phyloP scores from a whole-genome alignment of 345 rosid genomes.

The Eucalyptus grandis region DNA sequence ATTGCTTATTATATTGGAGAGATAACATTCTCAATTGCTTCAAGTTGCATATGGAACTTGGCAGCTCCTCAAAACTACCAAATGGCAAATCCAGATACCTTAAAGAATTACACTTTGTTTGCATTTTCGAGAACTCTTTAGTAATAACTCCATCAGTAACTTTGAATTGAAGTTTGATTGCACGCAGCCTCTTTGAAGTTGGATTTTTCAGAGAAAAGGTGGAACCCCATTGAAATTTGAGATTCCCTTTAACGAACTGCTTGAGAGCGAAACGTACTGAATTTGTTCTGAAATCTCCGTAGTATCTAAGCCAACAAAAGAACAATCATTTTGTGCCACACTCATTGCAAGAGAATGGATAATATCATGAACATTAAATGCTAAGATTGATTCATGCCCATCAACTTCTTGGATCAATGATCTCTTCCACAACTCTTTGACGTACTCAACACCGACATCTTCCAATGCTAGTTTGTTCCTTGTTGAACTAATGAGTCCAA shows the following conservation, averaged over 20 bases:
- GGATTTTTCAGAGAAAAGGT: neutral
- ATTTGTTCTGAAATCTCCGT: accelerated
- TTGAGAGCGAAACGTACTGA: neutral
- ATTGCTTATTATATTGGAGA: accelerated
- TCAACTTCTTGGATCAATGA: neutral
- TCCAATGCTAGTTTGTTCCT: neutral
- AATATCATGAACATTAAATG: neutral
- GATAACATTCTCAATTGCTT: neutral
- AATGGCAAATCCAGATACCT: neutral
- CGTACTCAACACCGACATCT: neutral
- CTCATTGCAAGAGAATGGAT: neutral
- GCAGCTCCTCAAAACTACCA: neutral
- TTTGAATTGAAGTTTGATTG: neutral
- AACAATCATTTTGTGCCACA: neutral
- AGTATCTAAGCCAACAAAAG: neutral
- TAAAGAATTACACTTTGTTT: neutral
- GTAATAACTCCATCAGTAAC: neutral
- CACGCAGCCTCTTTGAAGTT: neutral
- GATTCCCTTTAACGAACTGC: neutral
- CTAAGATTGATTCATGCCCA: neutral
- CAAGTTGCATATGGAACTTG: neutral
- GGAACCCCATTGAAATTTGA: neutral
- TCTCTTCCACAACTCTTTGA: neutral
- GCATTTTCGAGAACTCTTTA: neutral
- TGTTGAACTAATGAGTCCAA: neutral